A percentile compares a stretch with the other conserved stretches of the same genome.
Evolutionary conservation across 169 alveolate species (phyloP).

Genomic region (Cryptosporidium xiaoi): DNA sequence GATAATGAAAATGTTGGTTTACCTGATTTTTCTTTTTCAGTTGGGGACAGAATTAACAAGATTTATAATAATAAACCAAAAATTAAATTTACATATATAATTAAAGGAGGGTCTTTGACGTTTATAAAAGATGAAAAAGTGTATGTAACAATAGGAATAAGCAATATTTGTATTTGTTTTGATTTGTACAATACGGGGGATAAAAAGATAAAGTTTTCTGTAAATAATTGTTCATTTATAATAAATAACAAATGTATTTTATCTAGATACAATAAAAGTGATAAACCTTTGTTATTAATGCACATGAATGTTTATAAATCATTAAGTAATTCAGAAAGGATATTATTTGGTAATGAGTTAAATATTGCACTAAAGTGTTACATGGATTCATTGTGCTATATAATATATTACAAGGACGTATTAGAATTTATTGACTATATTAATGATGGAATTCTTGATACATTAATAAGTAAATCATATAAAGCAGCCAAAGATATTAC

Average conservation of each 20-base stretch:
- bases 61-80: background rate
- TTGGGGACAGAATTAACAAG: background rate
- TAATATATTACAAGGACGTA: conserved; percentile 42
- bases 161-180: conserved; percentile 36
- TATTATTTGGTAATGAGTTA: background rate
- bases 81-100: conserved; percentile 25
- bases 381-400: conserved; percentile 62
- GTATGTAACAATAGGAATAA: conserved; percentile 42
- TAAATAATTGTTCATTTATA: conserved; percentile 50
- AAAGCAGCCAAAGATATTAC: conserved; percentile 64
- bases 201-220: conserved; percentile 21
- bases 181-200: conserved; percentile 62
- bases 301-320: conserved; percentile 23
- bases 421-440: conserved; percentile 63
- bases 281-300: conserved; percentile 27
- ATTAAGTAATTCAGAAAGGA: background rate
- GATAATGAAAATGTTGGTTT: conserved; percentile 25
- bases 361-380: conserved; percentile 59
- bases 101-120: conserved; percentile 63
- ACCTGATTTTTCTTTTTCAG: conserved; percentile 50
- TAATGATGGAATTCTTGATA: conserved; percentile 60
- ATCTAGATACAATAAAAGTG: conserved; percentile 12
- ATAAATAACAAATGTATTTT: conserved; percentile 52
- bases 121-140: conserved; percentile 44
- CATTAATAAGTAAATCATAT: conserved; percentile 58